These are phyloP conservation scores for Hericium erinaceus DNA, from an alignment of 768 basidiomycete genomes.

Conservation along the genomic window DNA sequence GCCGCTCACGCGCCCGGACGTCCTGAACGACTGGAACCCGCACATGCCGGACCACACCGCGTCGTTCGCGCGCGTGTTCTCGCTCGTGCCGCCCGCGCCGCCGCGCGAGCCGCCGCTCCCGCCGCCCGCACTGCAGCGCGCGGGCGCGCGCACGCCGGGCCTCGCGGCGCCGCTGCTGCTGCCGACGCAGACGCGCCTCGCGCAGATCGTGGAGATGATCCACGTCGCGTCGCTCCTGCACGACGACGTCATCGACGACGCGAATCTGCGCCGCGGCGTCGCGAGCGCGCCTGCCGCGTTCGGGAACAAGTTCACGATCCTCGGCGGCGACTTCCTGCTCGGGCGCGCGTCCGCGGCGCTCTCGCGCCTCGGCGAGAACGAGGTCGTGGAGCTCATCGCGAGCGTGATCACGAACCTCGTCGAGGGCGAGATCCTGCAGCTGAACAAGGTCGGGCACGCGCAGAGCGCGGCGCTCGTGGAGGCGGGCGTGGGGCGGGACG, in stretches of 20 bases:
- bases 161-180: conserved; percentile 39
- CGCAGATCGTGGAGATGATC: conserved; percentile 97
- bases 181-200: conserved; percentile 85
- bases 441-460: conserved; percentile 38
- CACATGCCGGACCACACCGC: conserved; percentile 70
- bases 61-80: conserved; percentile 47
- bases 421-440: conserved; percentile 92
- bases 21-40: conserved; percentile 88
- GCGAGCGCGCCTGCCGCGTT: conserved; percentile 67
- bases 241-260: conserved; percentile 78
- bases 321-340: conserved; percentile 93
- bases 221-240: conserved; percentile 92
- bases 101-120: conserved; percentile 26
- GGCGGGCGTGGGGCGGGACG: conserved; percentile 29
- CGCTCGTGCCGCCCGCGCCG: conserved; percentile 42
- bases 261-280: conserved; percentile 59
- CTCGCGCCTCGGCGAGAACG: conserved; percentile 73
- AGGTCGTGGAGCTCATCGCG: conserved; percentile 90
- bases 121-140: conserved; percentile 20
- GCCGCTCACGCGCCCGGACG: conserved; percentile 69
- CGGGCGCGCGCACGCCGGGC: conserved; percentile 21
- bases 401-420: conserved; percentile 91
- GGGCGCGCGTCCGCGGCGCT: conserved; percentile 85
- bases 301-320: conserved; percentile 88
- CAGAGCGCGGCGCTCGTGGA: conserved; percentile 25